Evolutionary conservation across 1,284 basidiomycete species (phyloP), one percentile per base, ranked within the genome.

Genomic region (Megacollybia platyphylla): DNA sequence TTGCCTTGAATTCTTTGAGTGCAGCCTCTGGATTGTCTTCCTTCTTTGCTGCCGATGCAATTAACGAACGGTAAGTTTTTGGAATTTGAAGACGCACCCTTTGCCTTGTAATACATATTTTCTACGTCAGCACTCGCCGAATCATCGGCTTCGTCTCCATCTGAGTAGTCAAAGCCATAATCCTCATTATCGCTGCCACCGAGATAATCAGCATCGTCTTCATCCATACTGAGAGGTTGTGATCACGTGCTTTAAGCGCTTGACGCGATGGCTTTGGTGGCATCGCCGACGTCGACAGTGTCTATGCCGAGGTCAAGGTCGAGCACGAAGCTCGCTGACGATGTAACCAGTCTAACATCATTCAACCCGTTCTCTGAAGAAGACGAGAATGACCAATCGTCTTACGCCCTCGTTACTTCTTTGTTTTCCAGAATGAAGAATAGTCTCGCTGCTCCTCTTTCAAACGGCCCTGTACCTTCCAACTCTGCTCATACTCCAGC

Each of bases 71-170:
- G 18, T 51, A 39, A 24, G 7, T 36, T 38, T 24, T 24, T 24
- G 20, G 5, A 24, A 24, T 24, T 24, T 24, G 5, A 24, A 24
- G 15, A 36, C 7, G 20, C 52, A 94, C 90, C 80, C 61, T 98
- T 99, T 8, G 96, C 96, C 41, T 84, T 87, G 63, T 98, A 98
- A 65, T 99, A 99, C 74, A 92, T 80, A 57, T 99, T 99, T 69
- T 99, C 96, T 37, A 97, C 79, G 60, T 97, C 93, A n/a, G 83
- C 87, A 46, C 79, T 86, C 34, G 76, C 87, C 7, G 80, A 73
- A 47, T 81, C 84, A 42, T 81, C 76, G 15, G 73, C 90, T 30
- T 87, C 87, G 30, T 86, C 89, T 47, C 81, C 84, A 59, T 92
- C 92, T 39, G 91, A 93, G 59, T 97, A 99, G 61, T 96, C 91